These are phyloP conservation scores for Hymenoscyphus linearis DNA, from an alignment of 2,329 filamentous ascomycete genomes.

Conservation along the genomic window DNA sequence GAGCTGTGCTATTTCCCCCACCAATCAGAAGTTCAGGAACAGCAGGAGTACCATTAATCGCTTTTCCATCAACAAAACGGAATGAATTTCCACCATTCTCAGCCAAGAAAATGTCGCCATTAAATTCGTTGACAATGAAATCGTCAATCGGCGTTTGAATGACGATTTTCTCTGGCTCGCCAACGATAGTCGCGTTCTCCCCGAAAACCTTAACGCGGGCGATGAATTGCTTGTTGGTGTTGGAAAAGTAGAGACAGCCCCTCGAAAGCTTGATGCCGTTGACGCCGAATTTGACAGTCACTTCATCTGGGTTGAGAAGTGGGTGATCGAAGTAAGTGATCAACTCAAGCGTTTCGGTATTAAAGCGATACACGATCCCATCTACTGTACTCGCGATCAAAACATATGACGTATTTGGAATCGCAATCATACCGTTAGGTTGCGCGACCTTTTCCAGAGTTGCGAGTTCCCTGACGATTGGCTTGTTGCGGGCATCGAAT, in stretches of 20 bases:
- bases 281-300: neutral
- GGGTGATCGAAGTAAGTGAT: constrained; percentile 7
- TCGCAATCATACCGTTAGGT: constrained; percentile 4
- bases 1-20: neutral
- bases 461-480: neutral
- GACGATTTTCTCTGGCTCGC: constrained; percentile 1
- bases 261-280: constrained; percentile 7
- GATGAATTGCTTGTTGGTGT: constrained; percentile 5
- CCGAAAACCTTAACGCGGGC: constrained; percentile 1
- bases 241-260: constrained; percentile 6
- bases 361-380: neutral
- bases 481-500: neutral
- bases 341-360: neutral
- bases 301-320: constrained; percentile 1
- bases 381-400: constrained; percentile 2
- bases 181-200: neutral
- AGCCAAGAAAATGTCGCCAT: constrained; percentile 3
- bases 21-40: constrained; percentile 1
- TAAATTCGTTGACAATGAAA: constrained; percentile 5
- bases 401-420: constrained; percentile 2
- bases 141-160: constrained; percentile 1
- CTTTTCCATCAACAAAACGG: neutral
- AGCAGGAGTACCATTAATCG: neutral
- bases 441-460: neutral
- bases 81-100: neutral